Percentiles rank a stretch among this genome's conserved stretches.
phyloP scores from a whole-genome alignment of 345 rosid species.

The Lumnitzera littorea region DNA sequence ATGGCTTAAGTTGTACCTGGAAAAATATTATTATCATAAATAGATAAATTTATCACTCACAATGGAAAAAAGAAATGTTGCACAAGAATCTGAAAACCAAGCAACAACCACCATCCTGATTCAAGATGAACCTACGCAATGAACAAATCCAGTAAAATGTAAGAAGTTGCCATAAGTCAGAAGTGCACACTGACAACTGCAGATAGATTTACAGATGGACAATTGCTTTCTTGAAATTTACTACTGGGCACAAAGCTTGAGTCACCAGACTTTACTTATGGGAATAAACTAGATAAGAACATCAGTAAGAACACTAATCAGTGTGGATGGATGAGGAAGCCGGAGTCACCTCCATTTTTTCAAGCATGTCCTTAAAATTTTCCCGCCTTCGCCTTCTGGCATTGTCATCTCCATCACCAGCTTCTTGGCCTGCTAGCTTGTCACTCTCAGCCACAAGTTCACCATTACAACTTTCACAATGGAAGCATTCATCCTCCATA shows the following conservation, averaged over 20 bases:
- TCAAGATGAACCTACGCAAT: too few species aligned
- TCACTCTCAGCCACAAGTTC: constrained; percentile 88
- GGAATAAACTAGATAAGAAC: too few species aligned
- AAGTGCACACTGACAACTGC: too few species aligned
- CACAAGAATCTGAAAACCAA: too few species aligned
- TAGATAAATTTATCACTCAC: background rate
- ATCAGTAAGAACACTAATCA: background rate
- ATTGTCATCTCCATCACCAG: constrained; percentile 86
- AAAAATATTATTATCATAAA: constrained; percentile 16
- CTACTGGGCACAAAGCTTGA: too few species aligned
- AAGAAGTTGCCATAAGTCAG: too few species aligned
- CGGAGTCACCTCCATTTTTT: constrained; percentile 51
- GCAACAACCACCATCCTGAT: too few species aligned
- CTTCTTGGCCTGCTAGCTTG: constrained; percentile 77
- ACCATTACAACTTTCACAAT: constrained; percentile 84
- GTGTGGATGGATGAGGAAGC: background rate
- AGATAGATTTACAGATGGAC: too few species aligned
- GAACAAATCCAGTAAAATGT: too few species aligned
- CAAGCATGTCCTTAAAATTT: constrained; percentile 70
- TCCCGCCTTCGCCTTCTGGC: constrained; percentile 76
- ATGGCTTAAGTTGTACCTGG: constrained; percentile 72
- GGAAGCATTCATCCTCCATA: constrained; percentile 64
- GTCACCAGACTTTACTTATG: too few species aligned
- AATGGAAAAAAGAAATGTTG: too few species aligned
- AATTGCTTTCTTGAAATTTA: too few species aligned